These are phyloP conservation scores for Vigna trinervia DNA, from an alignment of 306 rosid genomes.

Conservation along the genomic window DNA sequence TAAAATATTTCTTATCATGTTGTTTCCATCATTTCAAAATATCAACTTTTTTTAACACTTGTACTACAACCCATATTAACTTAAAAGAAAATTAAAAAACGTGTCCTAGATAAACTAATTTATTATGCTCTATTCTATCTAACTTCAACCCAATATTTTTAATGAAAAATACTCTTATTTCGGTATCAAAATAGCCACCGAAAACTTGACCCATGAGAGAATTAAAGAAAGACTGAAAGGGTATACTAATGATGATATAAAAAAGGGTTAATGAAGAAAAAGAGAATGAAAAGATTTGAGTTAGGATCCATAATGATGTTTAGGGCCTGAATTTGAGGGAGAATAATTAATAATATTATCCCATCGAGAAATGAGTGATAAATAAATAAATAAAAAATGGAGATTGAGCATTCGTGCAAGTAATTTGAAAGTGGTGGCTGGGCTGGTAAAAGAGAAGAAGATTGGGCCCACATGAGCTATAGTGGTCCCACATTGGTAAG, in stretches of 20 bases:
- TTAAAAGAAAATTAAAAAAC: not conserved
- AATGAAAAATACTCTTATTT: too few relatives aligned
- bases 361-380: not conserved
- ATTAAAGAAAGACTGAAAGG: not conserved
- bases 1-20: too few relatives aligned
- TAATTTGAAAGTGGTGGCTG: slow-evolving; percentile 22
- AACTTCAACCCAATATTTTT: too few relatives aligned
- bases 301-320: slow-evolving; percentile 22
- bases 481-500: too few relatives aligned
- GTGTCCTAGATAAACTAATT: too few relatives aligned
- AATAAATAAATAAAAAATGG: not conserved
- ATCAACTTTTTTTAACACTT: too few relatives aligned
- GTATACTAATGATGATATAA: not conserved
- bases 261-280: not conserved
- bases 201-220: too few relatives aligned
- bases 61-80: too few relatives aligned
- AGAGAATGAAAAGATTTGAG: not conserved
- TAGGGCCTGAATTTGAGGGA: slow-evolving; percentile 37
- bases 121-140: too few relatives aligned
- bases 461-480: too few relatives aligned
- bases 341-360: slow-evolving; percentile 33
- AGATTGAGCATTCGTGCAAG: slow-evolving; percentile 56
- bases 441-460: slow-evolving; percentile 34
- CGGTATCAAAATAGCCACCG: too few relatives aligned
- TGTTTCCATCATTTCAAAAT: too few relatives aligned